Evolutionary conservation across 2,329 filamentous ascomycete genomes (phyloP).

Genomic region (Colletotrichum destructivum): DNA sequence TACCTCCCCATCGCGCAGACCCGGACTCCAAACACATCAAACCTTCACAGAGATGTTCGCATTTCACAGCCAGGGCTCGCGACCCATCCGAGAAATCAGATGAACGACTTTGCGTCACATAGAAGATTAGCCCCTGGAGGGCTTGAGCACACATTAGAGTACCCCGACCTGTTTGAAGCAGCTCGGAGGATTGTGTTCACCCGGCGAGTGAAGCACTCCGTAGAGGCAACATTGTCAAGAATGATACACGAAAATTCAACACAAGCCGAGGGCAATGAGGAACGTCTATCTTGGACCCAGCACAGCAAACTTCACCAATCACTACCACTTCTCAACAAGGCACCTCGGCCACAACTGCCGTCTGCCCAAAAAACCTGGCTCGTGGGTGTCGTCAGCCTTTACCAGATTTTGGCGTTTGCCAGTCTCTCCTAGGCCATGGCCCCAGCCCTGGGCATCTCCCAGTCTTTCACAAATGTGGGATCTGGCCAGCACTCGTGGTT

Average conservation of each 20-base stretch:
- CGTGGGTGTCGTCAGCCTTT: slow-evolving; percentile 2
- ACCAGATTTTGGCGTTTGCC: slow-evolving; percentile 23
- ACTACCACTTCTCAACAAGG: neutral
- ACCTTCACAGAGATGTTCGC: neutral
- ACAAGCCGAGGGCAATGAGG: neutral
- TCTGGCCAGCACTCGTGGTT: slow-evolving; percentile 67
- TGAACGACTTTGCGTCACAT: neutral
- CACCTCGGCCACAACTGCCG: neutral
- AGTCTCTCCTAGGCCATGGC: slow-evolving; percentile 15
- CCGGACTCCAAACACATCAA: no score
- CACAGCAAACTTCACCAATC: neutral
- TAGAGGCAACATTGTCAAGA: neutral
- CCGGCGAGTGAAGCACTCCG: neutral
- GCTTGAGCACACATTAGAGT: slow-evolving; percentile 12
- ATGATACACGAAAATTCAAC: neutral
- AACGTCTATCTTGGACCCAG: neutral
- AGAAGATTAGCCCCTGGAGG: slow-evolving; percentile 2
- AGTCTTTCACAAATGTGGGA: slow-evolving; percentile 10
- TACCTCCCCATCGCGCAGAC: neutral
- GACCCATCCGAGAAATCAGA: neutral
- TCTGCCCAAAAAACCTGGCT: slow-evolving; percentile 12
- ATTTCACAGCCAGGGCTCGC: neutral
- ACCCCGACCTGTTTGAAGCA: slow-evolving; percentile 19
- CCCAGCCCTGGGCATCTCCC: slow-evolving; percentile 7
- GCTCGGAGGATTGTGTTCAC: slow-evolving; percentile 27